A percentile compares a stretch with the other conserved stretches of the same genome.
phyloP scores from a whole-genome alignment of 2,329 filamentous ascomycete genomes.

The Westerdykella aurantiaca region DNA sequence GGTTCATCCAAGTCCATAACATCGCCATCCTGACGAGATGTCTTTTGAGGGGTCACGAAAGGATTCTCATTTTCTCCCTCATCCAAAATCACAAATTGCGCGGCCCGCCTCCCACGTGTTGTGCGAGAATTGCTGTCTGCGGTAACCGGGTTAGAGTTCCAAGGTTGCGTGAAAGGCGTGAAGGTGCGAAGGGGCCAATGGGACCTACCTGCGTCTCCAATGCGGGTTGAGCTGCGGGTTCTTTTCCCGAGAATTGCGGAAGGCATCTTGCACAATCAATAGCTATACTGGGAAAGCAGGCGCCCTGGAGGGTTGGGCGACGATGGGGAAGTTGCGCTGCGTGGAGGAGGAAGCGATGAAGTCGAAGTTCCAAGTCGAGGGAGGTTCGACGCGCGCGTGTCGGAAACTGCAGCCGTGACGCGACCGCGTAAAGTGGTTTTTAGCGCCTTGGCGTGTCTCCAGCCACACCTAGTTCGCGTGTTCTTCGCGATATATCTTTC shows the following conservation, averaged over 20 bases:
- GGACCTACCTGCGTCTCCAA: constrained; percentile 24
- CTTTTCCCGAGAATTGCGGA: constrained; percentile 36
- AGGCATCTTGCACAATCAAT: constrained; percentile 20
- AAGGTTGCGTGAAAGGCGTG: constrained; percentile 1
- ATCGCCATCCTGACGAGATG: constrained; percentile 35
- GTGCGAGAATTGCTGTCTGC: constrained; percentile 19
- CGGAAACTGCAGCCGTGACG: constrained; percentile 9
- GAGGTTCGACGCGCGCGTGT: too few relatives aligned
- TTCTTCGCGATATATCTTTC: not conserved
- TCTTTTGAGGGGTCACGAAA: constrained; percentile 39
- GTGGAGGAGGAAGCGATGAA: constrained; percentile 15
- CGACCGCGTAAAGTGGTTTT: constrained; percentile 15
- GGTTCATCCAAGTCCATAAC: constrained; percentile 44
- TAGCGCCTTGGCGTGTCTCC: constrained; percentile 4
- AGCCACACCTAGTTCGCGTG: not conserved
- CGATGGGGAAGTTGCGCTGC: constrained; percentile 6
- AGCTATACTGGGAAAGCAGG: constrained; percentile 10
- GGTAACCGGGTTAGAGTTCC: constrained; percentile 21
- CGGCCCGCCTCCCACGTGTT: constrained; percentile 40
- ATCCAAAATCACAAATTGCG: constrained; percentile 44
- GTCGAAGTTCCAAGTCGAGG: constrained; percentile 4
- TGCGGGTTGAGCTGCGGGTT: constrained; percentile 28
- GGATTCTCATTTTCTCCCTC: constrained; percentile 66
- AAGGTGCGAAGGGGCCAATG: not conserved
- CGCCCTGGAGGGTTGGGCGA: constrained; percentile 4